Evolutionary conservation across 345 rosid genomes (phyloP), one percentile per base, ranked within the genome.

Genomic region (Gossypium anomalum): DNA sequence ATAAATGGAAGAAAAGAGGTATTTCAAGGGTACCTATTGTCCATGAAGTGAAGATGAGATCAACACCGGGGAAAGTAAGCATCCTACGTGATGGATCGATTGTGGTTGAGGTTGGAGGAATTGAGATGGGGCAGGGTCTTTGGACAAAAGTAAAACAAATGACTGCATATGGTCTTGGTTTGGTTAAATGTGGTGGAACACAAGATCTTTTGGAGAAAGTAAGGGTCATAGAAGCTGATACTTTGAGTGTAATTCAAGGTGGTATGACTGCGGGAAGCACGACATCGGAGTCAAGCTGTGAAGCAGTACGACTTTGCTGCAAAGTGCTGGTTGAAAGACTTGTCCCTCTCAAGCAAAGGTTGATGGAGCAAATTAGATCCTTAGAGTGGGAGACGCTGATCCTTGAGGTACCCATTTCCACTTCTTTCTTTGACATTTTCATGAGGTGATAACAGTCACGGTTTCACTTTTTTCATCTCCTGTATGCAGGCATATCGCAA

Each of bases 111-210:
- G 93, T 94, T 71, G 97, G 95, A 69, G 97, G 97, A 23, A 85
- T 85, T 70, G 98, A 94, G 79, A 51, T 92, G n/a, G 97, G 97
- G 7, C 97, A 91, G 83, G 98, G 97, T 58, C 87, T 94, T n/a
- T 94, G 93, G 93, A 91, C 97, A 2, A 92, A 94, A 82, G 98
- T 84, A 47, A 93, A 92, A 77, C 98, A 92, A 78, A 89, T 84
- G 88, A 89, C 84, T 75, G 97, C 97, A 71, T 92, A 85, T 88
- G 92, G 85, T 34, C 90, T 94, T 19, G 79, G 97, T 80, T 86
- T 77, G 62, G 65, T 84, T 34, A 82, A 82, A 60, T 85, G 88
- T 52, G 81, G 81, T 25, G 93, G 82, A 73, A 76, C 57, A 2
- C 84, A 48, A 67, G 71, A 82, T 25, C 80, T 92, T 20, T 72